These are phyloP conservation scores for Colletotrichum plurivorum DNA, from an alignment of 2,329 filamentous ascomycete genomes.

Conservation along the genomic window DNA sequence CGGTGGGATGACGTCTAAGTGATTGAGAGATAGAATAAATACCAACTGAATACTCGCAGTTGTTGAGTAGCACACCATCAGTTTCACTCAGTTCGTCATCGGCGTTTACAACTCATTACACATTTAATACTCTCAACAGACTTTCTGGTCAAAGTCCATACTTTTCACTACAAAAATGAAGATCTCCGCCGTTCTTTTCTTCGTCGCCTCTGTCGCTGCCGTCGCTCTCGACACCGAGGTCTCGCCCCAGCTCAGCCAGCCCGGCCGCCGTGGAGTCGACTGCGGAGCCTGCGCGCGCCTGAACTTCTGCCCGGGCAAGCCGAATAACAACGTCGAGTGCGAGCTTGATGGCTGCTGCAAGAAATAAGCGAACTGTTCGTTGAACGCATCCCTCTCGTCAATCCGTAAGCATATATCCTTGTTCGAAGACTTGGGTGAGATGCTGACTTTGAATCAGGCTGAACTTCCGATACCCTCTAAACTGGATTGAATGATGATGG, in stretches of 20 bases:
- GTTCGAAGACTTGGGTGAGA: no score
- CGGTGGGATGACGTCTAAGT: background rate
- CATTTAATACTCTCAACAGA: background rate
- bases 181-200: conserved; percentile 24
- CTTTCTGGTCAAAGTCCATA: conserved; percentile 24
- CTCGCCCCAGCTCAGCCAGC: conserved; percentile 23
- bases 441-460: no score
- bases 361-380: background rate
- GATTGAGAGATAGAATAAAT: conserved; percentile 2
- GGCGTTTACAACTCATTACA: background rate
- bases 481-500: no score
- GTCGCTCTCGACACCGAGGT: conserved; percentile 30
- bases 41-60: background rate
- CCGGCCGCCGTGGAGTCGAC: conserved; percentile 31
- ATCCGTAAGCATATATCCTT: no score
- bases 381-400: no score
- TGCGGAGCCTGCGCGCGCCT: conserved; percentile 25
- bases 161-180: conserved; percentile 23
- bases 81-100: background rate
- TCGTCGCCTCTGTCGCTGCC: conserved; percentile 30
- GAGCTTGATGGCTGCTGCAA: conserved; percentile 33
- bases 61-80: background rate
- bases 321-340: conserved; percentile 33
- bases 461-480: no score
- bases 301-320: conserved; percentile 34